Evolutionary conservation across 768 basidiomycete species (phyloP).

Genomic region (Mycena galericulata): DNA sequence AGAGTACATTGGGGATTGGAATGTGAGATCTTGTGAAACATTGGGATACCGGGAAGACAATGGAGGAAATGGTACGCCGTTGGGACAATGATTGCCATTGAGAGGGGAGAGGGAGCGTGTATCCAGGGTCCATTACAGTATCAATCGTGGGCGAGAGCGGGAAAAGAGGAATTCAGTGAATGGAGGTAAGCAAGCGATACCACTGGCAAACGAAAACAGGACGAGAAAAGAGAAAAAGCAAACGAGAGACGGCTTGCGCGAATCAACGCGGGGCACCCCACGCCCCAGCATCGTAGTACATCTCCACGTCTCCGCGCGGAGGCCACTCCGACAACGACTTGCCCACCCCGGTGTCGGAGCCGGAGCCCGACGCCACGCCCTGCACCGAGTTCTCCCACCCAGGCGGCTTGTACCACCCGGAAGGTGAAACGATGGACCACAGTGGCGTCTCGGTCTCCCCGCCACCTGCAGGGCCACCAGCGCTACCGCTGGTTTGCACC

Average conservation of each 20-base stretch:
- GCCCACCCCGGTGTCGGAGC: not conserved
- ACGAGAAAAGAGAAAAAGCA: too few species aligned
- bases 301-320: conserved; percentile 16
- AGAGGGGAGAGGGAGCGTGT: not conserved
- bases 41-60: too few species aligned
- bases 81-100: too few species aligned
- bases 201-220: not conserved
- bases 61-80: too few species aligned
- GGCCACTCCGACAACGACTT: conserved; percentile 4
- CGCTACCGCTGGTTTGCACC: not conserved
- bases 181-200: too few species aligned
- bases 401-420: conserved; percentile 29
- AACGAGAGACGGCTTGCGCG: not conserved
- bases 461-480: not conserved
- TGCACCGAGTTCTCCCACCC: conserved; percentile 31
- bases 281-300: conserved; percentile 9
- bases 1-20: not conserved
- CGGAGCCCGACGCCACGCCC: not conserved
- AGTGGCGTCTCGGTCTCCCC: too few species aligned
- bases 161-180: not conserved
- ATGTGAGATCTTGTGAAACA: not conserved
- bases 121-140: too few species aligned
- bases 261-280: conserved; percentile 20
- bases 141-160: not conserved
- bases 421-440: too few species aligned